Conservation (phyloP, 2,329 filamentous ascomycete genomes). For the Alternaria arborescens region DNA sequence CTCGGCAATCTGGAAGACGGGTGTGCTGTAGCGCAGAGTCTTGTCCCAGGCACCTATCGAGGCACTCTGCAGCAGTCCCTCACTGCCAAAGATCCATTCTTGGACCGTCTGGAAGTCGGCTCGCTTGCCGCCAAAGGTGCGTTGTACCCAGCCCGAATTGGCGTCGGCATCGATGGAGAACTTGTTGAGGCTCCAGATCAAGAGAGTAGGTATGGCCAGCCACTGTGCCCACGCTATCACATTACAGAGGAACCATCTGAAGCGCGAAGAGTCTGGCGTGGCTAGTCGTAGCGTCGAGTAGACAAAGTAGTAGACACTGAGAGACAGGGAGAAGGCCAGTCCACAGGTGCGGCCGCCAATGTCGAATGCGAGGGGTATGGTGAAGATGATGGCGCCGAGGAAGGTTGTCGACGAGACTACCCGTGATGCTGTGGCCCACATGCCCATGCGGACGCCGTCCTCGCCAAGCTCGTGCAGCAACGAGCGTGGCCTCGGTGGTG, state of each 20-base stretch:
- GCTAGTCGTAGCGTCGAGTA: slow-evolving; percentile 82
- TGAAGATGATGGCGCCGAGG: slow-evolving; percentile 90
- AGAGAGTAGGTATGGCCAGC: slow-evolving; percentile 81
- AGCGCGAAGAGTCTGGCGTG: slow-evolving; percentile 79
- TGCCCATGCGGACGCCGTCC: slow-evolving; percentile 59
- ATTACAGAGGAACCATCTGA: slow-evolving; percentile 75
- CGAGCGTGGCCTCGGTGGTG: slow-evolving; percentile 49
- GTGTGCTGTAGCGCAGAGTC: slow-evolving; percentile 86
- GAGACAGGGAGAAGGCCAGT: slow-evolving; percentile 87
- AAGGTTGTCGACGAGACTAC: slow-evolving; percentile 83
- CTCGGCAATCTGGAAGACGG: slow-evolving; percentile 91
- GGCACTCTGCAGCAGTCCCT: slow-evolving; percentile 80
- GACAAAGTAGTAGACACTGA: slow-evolving; percentile 89
- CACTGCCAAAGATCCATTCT: slow-evolving; percentile 88
- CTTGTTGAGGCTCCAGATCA: slow-evolving; percentile 95
- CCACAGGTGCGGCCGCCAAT: slow-evolving; percentile 95
- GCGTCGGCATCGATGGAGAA: slow-evolving; percentile 90
- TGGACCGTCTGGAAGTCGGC: slow-evolving; percentile 71
- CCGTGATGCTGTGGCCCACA: slow-evolving; percentile 78
- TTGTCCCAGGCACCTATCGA: slow-evolving; percentile 90
- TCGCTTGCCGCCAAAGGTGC: slow-evolving; percentile 74
- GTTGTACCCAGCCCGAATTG: slow-evolving; percentile 77
- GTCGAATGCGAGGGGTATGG: slow-evolving; percentile 96
- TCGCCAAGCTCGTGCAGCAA: slow-evolving; percentile 59
- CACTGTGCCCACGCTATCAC: slow-evolving; percentile 81